Conservation (phyloP, 1,139 yeast genomes). For the Sugiyamaella sp. region DNA sequence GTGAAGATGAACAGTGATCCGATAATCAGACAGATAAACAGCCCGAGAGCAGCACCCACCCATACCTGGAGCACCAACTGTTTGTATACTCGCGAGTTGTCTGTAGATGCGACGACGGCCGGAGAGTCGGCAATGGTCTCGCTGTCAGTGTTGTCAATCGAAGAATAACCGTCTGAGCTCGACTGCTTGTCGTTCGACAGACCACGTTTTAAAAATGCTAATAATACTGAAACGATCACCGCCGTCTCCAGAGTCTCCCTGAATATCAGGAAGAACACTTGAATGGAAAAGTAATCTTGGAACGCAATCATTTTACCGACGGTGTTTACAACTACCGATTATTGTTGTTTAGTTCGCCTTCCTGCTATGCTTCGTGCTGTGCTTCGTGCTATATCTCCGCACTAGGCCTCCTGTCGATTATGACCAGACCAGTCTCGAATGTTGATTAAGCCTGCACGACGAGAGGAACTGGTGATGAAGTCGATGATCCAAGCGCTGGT, state of each 20-base stretch:
- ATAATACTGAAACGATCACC: conserved; percentile 78
- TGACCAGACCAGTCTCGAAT: neutral
- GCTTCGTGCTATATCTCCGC: no score
- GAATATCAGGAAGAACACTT: conserved; percentile 83
- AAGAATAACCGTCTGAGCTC: conserved; percentile 11
- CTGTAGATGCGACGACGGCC: neutral
- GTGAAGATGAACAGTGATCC: conserved; percentile 77
- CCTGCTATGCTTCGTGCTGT: no score
- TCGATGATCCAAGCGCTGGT: neutral
- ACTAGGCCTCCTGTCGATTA: no score
- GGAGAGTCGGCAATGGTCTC: neutral
- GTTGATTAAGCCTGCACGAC: neutral
- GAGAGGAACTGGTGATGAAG: neutral
- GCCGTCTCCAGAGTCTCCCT: conserved; percentile 90
- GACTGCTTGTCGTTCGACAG: conserved; percentile 35
- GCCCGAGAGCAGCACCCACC: conserved; percentile 77
- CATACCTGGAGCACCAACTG: conserved; percentile 71
- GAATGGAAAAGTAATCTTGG: conserved; percentile 65
- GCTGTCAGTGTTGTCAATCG: neutral
- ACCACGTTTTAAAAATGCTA: conserved; percentile 77
- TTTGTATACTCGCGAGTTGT: conserved; percentile 49
- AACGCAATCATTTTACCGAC: conserved; percentile 27
- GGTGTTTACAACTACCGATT: neutral
- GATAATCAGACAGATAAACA: conserved; percentile 69
- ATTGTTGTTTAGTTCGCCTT: no score